Percentiles rank a stretch among this genome's conserved stretches.
Conservation (phyloP, 176 grass and related monocot genomes). For the Raddia guianensis region DNA sequence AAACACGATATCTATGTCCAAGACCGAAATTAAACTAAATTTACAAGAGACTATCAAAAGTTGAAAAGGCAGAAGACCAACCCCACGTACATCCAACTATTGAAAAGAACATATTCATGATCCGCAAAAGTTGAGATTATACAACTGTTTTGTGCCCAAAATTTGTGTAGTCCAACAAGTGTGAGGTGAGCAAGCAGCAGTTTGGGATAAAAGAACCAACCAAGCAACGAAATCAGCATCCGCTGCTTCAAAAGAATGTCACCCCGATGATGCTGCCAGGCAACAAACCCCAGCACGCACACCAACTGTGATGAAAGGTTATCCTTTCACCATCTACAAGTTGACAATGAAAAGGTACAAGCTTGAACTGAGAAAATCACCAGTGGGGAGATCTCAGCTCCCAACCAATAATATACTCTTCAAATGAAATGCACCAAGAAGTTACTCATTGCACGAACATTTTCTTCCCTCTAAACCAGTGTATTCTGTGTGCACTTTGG, state of each 20-base stretch:
- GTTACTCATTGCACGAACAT: conserved; percentile 25
- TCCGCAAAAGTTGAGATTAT: conserved; percentile 39
- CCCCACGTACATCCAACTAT: conserved; percentile 36
- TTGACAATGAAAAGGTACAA: conserved; percentile 54
- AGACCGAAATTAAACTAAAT: conserved; percentile 39
- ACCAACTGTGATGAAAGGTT: conserved; percentile 42
- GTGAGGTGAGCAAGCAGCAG: conserved; percentile 1
- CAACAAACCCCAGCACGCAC: conserved; percentile 16
- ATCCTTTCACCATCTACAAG: conserved; percentile 47
- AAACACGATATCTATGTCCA: conserved; percentile 36
- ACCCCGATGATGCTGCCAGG: conserved; percentile 32
- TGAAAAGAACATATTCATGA: conserved; percentile 12
- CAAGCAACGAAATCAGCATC: conserved; percentile 39
- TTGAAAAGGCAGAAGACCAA: conserved; percentile 4
- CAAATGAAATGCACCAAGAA: conserved; percentile 33
- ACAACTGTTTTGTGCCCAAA: conserved; percentile 56
- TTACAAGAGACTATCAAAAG: conserved; percentile 42
- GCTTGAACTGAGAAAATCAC: conserved; percentile 49
- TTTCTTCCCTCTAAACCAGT: conserved; percentile 18
- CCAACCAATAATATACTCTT: conserved; percentile 52
- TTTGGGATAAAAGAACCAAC: conserved; percentile 34
- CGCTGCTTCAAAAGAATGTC: conserved; percentile 52
- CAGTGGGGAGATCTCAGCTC: conserved; percentile 39
- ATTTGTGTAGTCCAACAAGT: conserved; percentile 42
- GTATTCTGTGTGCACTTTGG: conserved; percentile 16